phyloP scores from a whole-genome alignment of 768 basidiomycete species.

The Macrolepiota albuminosa region DNA sequence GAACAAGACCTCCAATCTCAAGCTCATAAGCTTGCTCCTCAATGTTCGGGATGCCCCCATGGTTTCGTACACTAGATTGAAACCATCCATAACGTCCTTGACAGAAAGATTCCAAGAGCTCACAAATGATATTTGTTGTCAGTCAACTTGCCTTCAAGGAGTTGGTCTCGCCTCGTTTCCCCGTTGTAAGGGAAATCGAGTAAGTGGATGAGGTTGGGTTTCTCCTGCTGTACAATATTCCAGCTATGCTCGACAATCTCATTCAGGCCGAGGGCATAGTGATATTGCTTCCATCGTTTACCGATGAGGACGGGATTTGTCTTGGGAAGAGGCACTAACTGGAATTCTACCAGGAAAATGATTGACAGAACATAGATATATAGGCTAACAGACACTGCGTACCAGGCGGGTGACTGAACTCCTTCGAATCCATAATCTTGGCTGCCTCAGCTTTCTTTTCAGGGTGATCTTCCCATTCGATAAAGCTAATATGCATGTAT shows the following conservation, averaged over 20 bases:
- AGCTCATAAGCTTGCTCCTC: slow-evolving; percentile 41
- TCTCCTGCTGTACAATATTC: slow-evolving; percentile 47
- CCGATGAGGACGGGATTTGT: slow-evolving; percentile 48
- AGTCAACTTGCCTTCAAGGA: slow-evolving; percentile 41
- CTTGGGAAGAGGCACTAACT: slow-evolving; percentile 41
- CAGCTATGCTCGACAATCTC: slow-evolving; percentile 46
- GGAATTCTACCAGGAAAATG: slow-evolving; percentile 32
- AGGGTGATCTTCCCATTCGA: slow-evolving; percentile 46
- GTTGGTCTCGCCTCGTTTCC: slow-evolving; percentile 40
- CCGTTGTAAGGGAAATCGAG: slow-evolving; percentile 56
- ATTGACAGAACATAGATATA: not conserved
- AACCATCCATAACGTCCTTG: not conserved
- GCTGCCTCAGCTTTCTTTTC: slow-evolving; percentile 37
- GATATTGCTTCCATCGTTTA: slow-evolving; percentile 50
- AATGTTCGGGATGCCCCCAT: slow-evolving; percentile 48
- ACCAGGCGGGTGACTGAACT: slow-evolving; percentile 39
- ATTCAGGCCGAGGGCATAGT: slow-evolving; percentile 42
- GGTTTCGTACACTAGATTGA: slow-evolving; percentile 41
- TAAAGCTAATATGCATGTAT: slow-evolving; percentile 25
- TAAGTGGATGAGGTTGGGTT: slow-evolving; percentile 45
- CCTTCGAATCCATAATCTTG: slow-evolving; percentile 33
- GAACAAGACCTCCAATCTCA: slow-evolving; percentile 50
- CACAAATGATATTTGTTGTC: slow-evolving; percentile 48
- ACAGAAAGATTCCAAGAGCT: slow-evolving; percentile 13
- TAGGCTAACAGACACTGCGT: not conserved